A percentile compares a stretch with the other conserved stretches of the same genome.
Evolutionary conservation across 495 filamentous ascomycete species (phyloP).

Genomic region (Cladorrhinum samala): DNA sequence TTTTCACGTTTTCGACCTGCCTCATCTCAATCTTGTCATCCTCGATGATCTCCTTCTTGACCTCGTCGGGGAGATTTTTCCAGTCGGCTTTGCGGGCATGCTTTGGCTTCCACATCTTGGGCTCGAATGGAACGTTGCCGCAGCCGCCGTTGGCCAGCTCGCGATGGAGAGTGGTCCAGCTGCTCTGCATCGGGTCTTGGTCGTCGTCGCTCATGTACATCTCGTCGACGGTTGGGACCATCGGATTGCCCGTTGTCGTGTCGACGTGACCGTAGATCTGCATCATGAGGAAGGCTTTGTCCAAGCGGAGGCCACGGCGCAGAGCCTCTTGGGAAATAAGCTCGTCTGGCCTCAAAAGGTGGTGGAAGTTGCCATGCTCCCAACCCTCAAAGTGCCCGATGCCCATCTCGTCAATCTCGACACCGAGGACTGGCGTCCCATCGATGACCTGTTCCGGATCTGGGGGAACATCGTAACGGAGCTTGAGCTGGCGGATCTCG

Average conservation of each 20-base stretch:
- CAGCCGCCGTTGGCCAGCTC: conserved; percentile 18
- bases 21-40: conserved; percentile 19
- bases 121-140: conserved; percentile 29
- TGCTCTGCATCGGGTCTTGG: conserved; percentile 9
- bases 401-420: conserved; percentile 45
- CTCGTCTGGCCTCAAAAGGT: conserved; percentile 51
- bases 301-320: conserved; percentile 40
- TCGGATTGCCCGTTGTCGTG: conserved; percentile 31
- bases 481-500: conserved; percentile 42
- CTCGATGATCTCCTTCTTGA: conserved; percentile 22
- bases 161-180: conserved; percentile 4
- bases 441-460: neutral
- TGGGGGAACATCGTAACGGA: conserved; percentile 33
- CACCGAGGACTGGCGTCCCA: conserved; percentile 34
- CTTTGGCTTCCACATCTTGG: conserved; percentile 27
- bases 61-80: conserved; percentile 18
- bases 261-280: conserved; percentile 53
- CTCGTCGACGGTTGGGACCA: conserved; percentile 34
- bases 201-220: conserved; percentile 42
- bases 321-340: conserved; percentile 46
- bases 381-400: conserved; percentile 46
- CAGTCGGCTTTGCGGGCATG: conserved; percentile 31
- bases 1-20: conserved; percentile 3
- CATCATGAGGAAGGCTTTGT: conserved; percentile 39
- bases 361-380: conserved; percentile 29